These are phyloP conservation scores for Excoecaria cochinchinensis DNA, from an alignment of 345 rosid genomes.

Conservation along the genomic window DNA sequence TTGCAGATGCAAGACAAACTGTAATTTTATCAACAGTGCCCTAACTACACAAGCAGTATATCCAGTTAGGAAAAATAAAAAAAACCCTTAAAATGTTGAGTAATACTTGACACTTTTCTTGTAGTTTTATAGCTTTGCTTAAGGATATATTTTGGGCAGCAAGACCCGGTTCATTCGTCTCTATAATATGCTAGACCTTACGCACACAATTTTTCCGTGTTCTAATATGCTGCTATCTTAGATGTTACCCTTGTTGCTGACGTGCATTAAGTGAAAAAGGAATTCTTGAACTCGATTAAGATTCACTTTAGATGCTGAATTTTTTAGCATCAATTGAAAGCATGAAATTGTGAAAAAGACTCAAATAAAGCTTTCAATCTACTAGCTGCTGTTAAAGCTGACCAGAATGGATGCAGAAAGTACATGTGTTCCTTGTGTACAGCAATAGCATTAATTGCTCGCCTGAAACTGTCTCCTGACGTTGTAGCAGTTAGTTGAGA, in stretches of 20 bases:
- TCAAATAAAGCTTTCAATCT: neutral
- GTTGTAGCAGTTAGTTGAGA: neutral
- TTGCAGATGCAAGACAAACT: neutral
- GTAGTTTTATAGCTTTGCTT: neutral
- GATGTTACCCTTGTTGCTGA: too few species aligned
- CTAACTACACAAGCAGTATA: neutral
- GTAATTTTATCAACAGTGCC: neutral
- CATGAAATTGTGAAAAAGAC: neutral
- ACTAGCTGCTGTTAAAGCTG: neutral
- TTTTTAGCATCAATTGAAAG: neutral
- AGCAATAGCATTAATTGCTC: neutral
- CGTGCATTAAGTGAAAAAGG: neutral
- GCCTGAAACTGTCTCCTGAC: neutral
- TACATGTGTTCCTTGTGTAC: neutral
- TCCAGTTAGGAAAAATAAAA: neutral
- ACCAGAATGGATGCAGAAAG: neutral
- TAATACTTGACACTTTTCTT: neutral
- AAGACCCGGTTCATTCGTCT: too few species aligned
- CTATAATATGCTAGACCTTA: too few species aligned
- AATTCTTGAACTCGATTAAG: neutral
- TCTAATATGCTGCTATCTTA: too few species aligned
- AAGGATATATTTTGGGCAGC: neutral
- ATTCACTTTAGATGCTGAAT: too few species aligned
- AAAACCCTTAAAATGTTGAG: neutral
- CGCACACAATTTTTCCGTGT: too few species aligned